Evolutionary conservation across 257 asterid genomes (phyloP).

Genomic region (Catharanthus roseus): DNA sequence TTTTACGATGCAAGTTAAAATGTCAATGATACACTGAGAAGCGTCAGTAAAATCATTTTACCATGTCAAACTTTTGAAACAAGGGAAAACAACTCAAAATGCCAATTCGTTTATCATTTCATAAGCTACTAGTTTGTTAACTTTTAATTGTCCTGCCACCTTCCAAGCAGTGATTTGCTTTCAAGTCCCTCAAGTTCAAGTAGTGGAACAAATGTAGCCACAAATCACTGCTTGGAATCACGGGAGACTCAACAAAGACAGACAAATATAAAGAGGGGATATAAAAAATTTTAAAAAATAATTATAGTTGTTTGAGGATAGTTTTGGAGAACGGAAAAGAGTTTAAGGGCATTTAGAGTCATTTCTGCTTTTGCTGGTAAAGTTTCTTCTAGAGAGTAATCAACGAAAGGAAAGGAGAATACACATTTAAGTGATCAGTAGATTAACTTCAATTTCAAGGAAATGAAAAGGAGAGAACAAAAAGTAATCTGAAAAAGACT

Average conservation of each 20-base stretch:
- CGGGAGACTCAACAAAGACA: too few species aligned
- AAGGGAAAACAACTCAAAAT: neutral
- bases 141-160: neutral
- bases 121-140: neutral
- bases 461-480: neutral
- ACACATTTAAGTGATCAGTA: neutral
- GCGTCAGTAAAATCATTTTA: neutral
- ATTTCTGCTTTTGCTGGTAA: neutral
- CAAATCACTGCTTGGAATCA: too few species aligned
- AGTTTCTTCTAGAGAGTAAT: conserved; percentile 2
- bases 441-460: neutral
- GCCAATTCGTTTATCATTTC: neutral
- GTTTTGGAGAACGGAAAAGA: too few species aligned
- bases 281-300: too few species aligned
- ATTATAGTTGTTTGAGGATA: too few species aligned
- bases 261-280: too few species aligned
- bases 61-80: neutral
- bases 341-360: neutral
- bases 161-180: too few species aligned
- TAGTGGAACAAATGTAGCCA: too few species aligned
- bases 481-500: neutral
- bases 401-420: neutral
- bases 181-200: too few species aligned
- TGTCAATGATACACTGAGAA: neutral
- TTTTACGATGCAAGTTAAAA: too few species aligned